These are phyloP conservation scores for Trichoderma sp. DNA, from an alignment of 2,329 filamentous ascomycete genomes.

Conservation along the genomic window DNA sequence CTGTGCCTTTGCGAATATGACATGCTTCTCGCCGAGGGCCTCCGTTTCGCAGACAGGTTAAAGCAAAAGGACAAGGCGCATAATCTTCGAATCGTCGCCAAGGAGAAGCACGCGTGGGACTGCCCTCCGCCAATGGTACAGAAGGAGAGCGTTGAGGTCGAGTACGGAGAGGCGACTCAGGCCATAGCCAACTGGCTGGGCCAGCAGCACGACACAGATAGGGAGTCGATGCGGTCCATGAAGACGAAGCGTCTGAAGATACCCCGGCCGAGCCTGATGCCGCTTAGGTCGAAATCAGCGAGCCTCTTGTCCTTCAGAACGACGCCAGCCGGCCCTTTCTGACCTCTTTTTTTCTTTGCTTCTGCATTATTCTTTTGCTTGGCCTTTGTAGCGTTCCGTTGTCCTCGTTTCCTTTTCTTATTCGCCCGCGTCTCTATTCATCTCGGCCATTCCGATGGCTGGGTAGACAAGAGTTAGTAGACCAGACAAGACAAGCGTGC, in stretches of 20 bases:
- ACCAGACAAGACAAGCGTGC: constrained; percentile 6
- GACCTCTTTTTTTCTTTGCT: not conserved
- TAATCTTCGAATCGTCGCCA: constrained; percentile 48
- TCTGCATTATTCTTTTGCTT: not conserved
- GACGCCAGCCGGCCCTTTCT: constrained; percentile 36
- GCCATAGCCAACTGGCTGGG: constrained; percentile 48
- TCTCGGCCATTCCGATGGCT: not conserved
- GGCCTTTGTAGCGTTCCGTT: constrained; percentile 2
- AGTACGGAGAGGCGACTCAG: constrained; percentile 50
- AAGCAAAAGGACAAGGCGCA: constrained; percentile 40
- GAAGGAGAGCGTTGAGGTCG: constrained; percentile 49
- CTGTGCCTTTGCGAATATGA: constrained; percentile 66
- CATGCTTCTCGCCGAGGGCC: constrained; percentile 63
- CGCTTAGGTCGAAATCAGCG: constrained; percentile 41
- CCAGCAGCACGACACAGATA: constrained; percentile 43
- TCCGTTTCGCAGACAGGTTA: constrained; percentile 63
- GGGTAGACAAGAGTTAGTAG: constrained; percentile 11
- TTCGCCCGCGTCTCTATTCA: constrained; percentile 1
- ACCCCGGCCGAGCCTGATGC: constrained; percentile 37
- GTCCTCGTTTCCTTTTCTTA: not conserved
- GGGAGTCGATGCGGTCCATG: constrained; percentile 42
- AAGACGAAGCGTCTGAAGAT: constrained; percentile 40
- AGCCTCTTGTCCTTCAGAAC: constrained; percentile 38
- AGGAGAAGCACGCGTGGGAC: constrained; percentile 54
- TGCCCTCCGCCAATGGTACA: constrained; percentile 50